Base-by-base conservation (phyloP, 139 green algal genomes). In the Chlorella sp. region DNA sequence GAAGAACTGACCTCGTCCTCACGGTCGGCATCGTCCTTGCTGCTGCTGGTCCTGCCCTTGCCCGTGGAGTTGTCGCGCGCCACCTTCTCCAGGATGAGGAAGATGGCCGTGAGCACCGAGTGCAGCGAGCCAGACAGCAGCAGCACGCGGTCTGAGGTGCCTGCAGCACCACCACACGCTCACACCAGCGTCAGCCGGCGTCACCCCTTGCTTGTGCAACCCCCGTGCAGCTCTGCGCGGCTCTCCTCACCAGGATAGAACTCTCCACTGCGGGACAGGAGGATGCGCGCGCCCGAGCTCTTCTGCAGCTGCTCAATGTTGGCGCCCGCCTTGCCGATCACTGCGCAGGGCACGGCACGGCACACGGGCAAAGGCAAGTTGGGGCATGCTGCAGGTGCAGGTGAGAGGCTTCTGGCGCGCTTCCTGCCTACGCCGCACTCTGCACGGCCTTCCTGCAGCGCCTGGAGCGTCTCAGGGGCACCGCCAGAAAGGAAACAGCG, bases 81-180 rank as follows among this genome's bases (percentile, higher is more conserved):
- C 49, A 91, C 72, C 68, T 91, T 91, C 74, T 88, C 86, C 42
- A 91, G 73, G 26, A 91, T 87, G 4, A 91, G 74, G 70, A 88
- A 88, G 30, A 91, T 83, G 30, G 83, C 81, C 2, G 86, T 91
- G 62, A 91, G 76, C 55, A 91, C 86, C 24, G 79, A 80, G 72
- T 91, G 86, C 27, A 91, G 79, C 14, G 83, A 80, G 31, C 86
- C 86, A 31, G 32, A 80, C 31, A 89, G 73, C 65, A 89, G 72
- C n/a, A 98, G 71, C 30, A 98, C 94, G 24, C 90, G 86, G 50
- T 95, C 94, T 73, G 95, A 97, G 2, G 94, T 98, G 34, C 94
- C 91, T 91, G 87, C 61, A 51, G n/a, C n/a, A n/a, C n/a, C n/a
- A n/a, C n/a, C n/a, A n/a, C n/a, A n/a, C n/a, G n/a, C n/a, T n/a